Conservation (phyloP, 441 rosid species). For the Populus hybrid region DNA sequence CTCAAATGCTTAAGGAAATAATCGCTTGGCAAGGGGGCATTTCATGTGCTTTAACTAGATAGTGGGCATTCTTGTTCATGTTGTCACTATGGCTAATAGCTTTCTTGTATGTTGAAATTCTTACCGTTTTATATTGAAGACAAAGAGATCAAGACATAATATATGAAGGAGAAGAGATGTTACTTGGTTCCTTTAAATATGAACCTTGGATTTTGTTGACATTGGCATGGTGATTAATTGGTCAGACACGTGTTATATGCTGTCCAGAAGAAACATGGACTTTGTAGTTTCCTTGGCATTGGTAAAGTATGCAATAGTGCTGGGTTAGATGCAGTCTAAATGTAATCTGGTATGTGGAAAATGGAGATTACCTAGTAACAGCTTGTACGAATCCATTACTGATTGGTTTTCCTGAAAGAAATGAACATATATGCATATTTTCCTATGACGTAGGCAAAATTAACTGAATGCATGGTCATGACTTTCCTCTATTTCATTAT, state of each 20-base stretch:
- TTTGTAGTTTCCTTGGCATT: not conserved
- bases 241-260: not conserved
- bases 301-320: not conserved
- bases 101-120: not conserved
- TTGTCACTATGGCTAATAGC: not conserved
- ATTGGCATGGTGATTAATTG: not conserved
- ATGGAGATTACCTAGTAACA: not conserved
- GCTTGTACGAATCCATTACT: not conserved
- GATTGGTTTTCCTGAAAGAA: not conserved
- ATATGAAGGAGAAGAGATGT: not conserved
- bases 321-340: not conserved
- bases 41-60: not conserved
- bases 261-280: not conserved
- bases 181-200: not conserved
- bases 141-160: not conserved
- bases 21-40: not conserved
- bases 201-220: not conserved
- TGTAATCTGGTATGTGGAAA: not conserved
- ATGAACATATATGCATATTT: not conserved
- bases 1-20: not conserved
- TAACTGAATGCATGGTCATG: not conserved
- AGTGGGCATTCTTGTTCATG: too few relatives aligned
- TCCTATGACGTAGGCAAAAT: not conserved
- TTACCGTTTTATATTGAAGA: not conserved
- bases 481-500: constrained; percentile 7